These are phyloP conservation scores for Tetrahymena thermophila DNA, from an alignment of 73 alveolate genomes.

Conservation along the genomic window DNA sequence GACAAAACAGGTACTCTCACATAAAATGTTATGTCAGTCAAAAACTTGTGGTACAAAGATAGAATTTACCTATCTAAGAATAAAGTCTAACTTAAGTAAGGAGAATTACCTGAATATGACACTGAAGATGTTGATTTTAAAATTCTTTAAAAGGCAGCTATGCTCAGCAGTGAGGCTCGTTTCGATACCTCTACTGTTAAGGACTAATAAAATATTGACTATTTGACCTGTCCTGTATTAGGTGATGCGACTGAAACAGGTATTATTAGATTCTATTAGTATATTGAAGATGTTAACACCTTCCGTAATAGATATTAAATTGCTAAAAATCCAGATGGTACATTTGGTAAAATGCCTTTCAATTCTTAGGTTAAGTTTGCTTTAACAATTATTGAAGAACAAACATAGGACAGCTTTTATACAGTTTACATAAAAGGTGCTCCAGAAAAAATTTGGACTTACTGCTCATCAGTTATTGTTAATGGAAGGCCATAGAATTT, in stretches of 20 bases:
- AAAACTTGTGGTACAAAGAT: constrained; percentile 74
- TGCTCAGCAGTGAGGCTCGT: constrained; percentile 9
- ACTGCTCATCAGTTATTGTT: constrained; percentile 56
- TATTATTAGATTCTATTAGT: constrained; percentile 3
- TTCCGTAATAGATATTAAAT: constrained; percentile 6
- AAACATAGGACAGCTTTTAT: not conserved
- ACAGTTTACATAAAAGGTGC: constrained; percentile 88
- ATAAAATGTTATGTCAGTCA: constrained; percentile 85
- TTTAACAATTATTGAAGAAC: not conserved
- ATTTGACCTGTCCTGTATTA: not conserved
- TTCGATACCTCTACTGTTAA: not conserved
- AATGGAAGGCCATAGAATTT: constrained; percentile 52
- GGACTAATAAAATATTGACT: not conserved
- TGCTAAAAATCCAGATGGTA: not conserved
- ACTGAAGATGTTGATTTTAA: not conserved
- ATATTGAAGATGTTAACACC: not conserved
- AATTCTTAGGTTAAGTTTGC: constrained; percentile 18
- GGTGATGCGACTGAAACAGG: constrained; percentile 42
- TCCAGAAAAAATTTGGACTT: constrained; percentile 82
- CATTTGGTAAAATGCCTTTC: constrained; percentile 9
- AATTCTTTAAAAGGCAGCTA: constrained; percentile 1
- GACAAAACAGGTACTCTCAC: constrained; percentile 96
- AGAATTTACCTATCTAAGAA: constrained; percentile 61
- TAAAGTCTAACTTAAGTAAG: constrained; percentile 38
- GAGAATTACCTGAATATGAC: constrained; percentile 8